A percentile compares a stretch with the other conserved stretches of the same genome.
Evolutionary conservation across 2,329 filamentous ascomycete genomes (phyloP).

Genomic region (Penicillium sp.): DNA sequence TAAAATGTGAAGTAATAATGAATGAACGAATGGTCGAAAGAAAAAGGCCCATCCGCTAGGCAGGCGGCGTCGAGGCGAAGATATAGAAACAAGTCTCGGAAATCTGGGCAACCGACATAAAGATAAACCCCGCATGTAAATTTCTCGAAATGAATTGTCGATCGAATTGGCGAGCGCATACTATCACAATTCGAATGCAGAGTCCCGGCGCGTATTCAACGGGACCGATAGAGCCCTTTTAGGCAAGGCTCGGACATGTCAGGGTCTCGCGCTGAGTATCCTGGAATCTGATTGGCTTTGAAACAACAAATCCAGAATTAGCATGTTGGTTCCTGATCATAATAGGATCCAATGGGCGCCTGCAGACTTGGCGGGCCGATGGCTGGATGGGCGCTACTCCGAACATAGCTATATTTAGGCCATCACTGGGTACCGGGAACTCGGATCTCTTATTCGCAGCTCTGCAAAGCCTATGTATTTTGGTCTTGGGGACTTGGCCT

Average conservation of each 20-base stretch:
- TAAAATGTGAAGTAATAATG: too few relatives aligned
- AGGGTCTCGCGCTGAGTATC: too few relatives aligned
- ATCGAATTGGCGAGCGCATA: constrained; percentile 8
- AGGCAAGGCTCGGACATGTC: too few relatives aligned
- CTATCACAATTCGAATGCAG: constrained; percentile 10
- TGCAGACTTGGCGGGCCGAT: constrained; percentile 18
- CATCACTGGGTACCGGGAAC: background rate
- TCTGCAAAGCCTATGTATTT: constrained; percentile 1
- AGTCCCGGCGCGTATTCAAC: constrained; percentile 8
- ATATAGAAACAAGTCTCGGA: constrained; percentile 6
- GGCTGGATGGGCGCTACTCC: background rate
- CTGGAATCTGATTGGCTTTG: too few relatives aligned
- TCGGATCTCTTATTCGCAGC: constrained; percentile 5
- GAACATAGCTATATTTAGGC: background rate
- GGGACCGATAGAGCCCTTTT: constrained; percentile 3
- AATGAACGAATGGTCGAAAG: too few relatives aligned
- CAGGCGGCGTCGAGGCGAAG: constrained; percentile 8
- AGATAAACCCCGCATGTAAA: too few relatives aligned
- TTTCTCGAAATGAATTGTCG: too few relatives aligned
- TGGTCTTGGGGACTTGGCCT: background rate
- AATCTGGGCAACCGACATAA: too few relatives aligned
- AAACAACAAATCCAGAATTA: too few relatives aligned
- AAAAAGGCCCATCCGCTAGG: too few relatives aligned
- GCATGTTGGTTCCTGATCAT: constrained; percentile 1
- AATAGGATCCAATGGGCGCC: constrained; percentile 11